Conservation (phyloP, 2,329 filamentous ascomycete species). For the Aureobasidium sp. region DNA sequence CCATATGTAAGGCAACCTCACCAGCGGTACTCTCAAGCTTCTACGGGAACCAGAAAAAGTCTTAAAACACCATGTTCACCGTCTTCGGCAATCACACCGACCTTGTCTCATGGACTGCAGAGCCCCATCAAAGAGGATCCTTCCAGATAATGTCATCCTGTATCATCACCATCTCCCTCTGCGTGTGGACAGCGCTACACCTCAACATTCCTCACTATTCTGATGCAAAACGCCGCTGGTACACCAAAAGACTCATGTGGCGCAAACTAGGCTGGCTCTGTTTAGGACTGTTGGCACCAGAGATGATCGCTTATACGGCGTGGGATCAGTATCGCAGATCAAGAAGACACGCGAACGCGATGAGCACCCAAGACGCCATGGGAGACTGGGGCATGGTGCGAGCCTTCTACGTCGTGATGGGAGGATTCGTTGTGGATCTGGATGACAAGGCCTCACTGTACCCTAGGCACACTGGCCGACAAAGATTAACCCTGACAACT, state of each 20-base stretch:
- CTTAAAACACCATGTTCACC: background rate
- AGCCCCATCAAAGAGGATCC: background rate
- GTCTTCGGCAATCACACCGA: background rate
- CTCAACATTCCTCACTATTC: background rate
- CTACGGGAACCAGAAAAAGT: too few relatives aligned
- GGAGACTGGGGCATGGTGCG: background rate
- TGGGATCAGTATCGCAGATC: background rate
- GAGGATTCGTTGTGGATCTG: background rate
- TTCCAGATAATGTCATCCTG: background rate
- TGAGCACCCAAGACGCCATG: background rate
- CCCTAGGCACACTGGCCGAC: background rate
- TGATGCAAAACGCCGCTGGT: background rate
- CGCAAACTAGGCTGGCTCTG: background rate
- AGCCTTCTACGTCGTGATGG: background rate
- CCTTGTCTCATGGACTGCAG: background rate
- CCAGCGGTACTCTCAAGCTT: background rate
- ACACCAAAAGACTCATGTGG: background rate
- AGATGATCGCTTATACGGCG: background rate
- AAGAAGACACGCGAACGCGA: background rate
- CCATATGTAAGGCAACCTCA: background rate
- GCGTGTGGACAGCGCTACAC: background rate
- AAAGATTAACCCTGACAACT: background rate
- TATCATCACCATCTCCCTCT: background rate
- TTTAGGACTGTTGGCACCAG: background rate
- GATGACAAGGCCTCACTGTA: background rate